Base-by-base conservation (phyloP, 352 stramenopile genomes). In the Pythium aristosporum region DNA sequence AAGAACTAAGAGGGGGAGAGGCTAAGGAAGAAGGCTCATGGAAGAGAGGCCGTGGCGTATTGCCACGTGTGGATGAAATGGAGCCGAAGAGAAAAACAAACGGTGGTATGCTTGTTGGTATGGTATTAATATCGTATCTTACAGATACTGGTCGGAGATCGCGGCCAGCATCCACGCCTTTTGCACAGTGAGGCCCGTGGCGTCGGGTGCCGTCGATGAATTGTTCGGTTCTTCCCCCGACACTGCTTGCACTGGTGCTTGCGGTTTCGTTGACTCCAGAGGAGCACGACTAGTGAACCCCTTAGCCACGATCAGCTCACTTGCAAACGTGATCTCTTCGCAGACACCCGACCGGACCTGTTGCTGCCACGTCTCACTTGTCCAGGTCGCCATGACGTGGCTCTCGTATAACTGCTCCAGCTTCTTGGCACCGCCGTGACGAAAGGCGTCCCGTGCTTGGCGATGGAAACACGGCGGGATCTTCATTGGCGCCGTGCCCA, bases 1-100 rank as follows among this genome's bases (percentile, higher is more conserved):
- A 75, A 88, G 65, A 89, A 85, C 72, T 94, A 88, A 78, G 39
- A 10, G 9, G 47, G 34, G 28, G 21, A 11, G 20, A 39, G 34
- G 34, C 8, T 10, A 36, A 9, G 10, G 36, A n/a, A 47, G 34
- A 16, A 30, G 41, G 41, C 44, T 9, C 42, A 7, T 43, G 49
- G 28, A 43, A 36, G 25, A 16, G 49, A 50, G 11, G 5, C 3
- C 9, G 8, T 32, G 18, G 44, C 11, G 32, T 16, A 8, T 9
- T 3, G 5, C 5, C 0, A 20, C 11, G 34, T 13, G 34, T 39
- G 34, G 6, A 1, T 7, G 34, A 15, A 36, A 36, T 58, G 37
- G 13, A 48, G 36, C 15, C 10, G 34, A 57, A 65, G 46, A 25
- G n/a, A 43, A 60, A 6, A n/a, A 51, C 1, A 10, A 32, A 34